Conservation (phyloP, 768 basidiomycete genomes). For the Clathrus columnatus region DNA sequence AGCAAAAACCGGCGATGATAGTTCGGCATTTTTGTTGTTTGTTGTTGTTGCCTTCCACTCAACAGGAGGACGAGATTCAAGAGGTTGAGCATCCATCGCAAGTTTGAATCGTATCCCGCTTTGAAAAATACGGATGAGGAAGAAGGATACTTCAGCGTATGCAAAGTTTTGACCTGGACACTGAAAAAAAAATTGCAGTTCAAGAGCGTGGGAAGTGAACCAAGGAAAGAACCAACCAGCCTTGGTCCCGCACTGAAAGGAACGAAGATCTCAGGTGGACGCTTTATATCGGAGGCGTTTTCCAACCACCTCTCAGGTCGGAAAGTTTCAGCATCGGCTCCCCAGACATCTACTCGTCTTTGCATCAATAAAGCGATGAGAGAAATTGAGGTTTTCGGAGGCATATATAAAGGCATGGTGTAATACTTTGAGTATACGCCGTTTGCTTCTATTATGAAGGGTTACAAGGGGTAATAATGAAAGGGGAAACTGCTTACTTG, state of each 20-base stretch:
- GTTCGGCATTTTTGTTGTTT: background rate
- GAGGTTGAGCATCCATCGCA: slow-evolving; percentile 52
- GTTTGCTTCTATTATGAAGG: no score
- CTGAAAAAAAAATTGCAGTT: slow-evolving; percentile 23
- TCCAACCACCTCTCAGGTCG: slow-evolving; percentile 7
- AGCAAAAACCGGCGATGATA: background rate
- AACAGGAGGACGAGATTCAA: slow-evolving; percentile 48
- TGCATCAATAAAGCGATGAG: slow-evolving; percentile 59
- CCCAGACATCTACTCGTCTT: slow-evolving; percentile 38
- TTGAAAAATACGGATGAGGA: slow-evolving; percentile 60
- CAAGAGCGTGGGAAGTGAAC: background rate
- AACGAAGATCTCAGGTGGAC: slow-evolving; percentile 54
- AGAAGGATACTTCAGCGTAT: slow-evolving; percentile 65
- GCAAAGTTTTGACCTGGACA: slow-evolving; percentile 70
- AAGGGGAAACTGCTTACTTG: no score
- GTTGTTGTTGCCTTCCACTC: slow-evolving; percentile 39
- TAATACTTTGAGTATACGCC: slow-evolving; percentile 27
- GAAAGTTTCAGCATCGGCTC: slow-evolving; percentile 26
- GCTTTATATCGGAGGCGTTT: background rate
- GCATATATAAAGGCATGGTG: slow-evolving; percentile 47
- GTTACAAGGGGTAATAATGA: no score
- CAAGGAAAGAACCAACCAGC: slow-evolving; percentile 30
- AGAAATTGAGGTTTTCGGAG: slow-evolving; percentile 40
- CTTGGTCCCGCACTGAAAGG: slow-evolving; percentile 70
- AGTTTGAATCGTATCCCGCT: slow-evolving; percentile 51